Evolutionary conservation across 75 land plant species (phyloP).

Genomic region (Pseudotsuga menziesii): DNA sequence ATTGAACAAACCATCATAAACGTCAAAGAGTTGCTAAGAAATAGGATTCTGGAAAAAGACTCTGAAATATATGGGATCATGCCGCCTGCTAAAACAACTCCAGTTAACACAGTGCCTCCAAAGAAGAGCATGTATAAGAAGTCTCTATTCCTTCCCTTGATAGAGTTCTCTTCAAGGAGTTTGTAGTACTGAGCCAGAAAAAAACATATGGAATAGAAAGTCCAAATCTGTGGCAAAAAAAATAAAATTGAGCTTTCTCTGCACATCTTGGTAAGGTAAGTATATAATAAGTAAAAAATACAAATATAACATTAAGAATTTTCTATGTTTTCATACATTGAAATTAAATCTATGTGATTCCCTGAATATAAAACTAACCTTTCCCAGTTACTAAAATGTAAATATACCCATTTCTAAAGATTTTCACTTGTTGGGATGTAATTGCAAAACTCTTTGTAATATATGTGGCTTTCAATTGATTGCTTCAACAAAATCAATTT

Average conservation of each 20-base stretch:
- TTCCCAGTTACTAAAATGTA: background rate
- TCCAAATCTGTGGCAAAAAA: constrained; percentile 68
- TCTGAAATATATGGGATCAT: constrained; percentile 76
- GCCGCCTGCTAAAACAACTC: constrained; percentile 81
- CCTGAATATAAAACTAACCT: background rate
- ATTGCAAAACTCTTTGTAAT: too few species aligned
- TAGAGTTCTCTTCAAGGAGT: constrained; percentile 96
- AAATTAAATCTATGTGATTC: background rate
- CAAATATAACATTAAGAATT: background rate
- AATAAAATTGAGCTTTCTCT: constrained; percentile 1
- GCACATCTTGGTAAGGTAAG: background rate
- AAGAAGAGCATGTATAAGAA: constrained; percentile 99
- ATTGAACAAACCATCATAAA: constrained; percentile 91
- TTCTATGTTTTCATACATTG: background rate
- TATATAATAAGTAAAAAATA: background rate
- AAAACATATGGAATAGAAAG: constrained; percentile 97
- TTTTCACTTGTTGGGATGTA: too few species aligned
- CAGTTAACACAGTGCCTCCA: constrained; percentile 87
- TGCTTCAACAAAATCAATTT: background rate
- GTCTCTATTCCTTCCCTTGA: constrained; percentile 94
- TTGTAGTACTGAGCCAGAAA: constrained; percentile 99
- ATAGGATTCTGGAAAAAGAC: constrained; percentile 77
- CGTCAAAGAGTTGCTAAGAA: constrained; percentile 97
- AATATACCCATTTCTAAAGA: background rate
- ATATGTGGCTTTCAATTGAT: background rate